phyloP scores from a whole-genome alignment of 1,284 basidiomycete species.

The Erythrobasidium hasegawianum region DNA sequence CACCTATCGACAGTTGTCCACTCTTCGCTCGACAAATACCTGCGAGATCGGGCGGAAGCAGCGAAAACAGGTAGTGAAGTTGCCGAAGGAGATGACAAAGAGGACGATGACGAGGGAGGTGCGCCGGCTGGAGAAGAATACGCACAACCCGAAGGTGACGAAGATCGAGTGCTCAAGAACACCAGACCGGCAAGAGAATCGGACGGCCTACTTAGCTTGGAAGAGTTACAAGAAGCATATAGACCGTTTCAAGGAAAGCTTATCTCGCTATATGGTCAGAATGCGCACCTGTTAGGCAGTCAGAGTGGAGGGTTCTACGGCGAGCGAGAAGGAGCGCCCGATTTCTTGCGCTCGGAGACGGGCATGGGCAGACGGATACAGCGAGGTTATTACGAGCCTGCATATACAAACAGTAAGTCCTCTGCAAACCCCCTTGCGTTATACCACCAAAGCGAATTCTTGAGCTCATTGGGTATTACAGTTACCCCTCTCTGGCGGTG shows the following conservation, averaged over 20 bases:
- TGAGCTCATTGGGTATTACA: neutral
- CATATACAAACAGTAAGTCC: conserved; percentile 22
- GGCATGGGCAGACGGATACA: conserved; percentile 2
- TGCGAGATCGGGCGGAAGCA: conserved; percentile 50
- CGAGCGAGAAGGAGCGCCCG: conserved; percentile 2
- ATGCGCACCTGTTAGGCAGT: conserved; percentile 2
- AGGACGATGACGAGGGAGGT: conserved; percentile 42
- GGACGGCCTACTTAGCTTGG: conserved; percentile 69
- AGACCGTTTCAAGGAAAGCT: neutral
- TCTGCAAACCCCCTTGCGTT: conserved; percentile 28
- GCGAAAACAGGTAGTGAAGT: conserved; percentile 40
- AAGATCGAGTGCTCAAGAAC: conserved; percentile 70
- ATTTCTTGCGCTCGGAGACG: neutral
- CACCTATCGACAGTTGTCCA: conserved; percentile 74
- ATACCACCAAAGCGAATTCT: too few species aligned
- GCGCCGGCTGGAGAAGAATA: conserved; percentile 40
- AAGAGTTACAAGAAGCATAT: conserved; percentile 62
- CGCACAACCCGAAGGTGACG: conserved; percentile 52
- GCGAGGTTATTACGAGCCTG: conserved; percentile 30
- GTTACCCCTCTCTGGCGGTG: conserved; percentile 44
- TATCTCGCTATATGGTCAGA: conserved; percentile 17
- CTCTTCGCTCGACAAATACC: conserved; percentile 62
- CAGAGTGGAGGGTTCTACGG: conserved; percentile 20
- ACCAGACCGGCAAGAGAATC: conserved; percentile 60
- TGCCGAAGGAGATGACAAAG: conserved; percentile 58